Evolutionary conservation across 257 asterid species (phyloP).

Genomic region (Solanum infundibuliforme): DNA sequence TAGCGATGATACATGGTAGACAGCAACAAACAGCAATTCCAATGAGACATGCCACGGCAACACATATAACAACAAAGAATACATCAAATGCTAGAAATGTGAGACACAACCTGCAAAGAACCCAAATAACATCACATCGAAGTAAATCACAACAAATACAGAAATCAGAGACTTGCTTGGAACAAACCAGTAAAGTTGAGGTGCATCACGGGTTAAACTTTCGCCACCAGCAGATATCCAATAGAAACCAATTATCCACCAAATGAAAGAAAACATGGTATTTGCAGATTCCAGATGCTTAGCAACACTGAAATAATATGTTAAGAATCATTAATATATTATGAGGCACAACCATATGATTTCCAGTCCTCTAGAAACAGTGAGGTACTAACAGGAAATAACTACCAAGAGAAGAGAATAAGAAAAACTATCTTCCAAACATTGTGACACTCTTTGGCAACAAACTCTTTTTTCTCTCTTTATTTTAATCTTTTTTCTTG

Average conservation of each 20-base stretch:
- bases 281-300: constrained; percentile 89
- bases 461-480: background rate
- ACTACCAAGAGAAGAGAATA: background rate
- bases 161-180: background rate
- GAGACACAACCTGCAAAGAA: constrained; percentile 78
- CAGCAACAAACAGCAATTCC: constrained; percentile 99
- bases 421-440: background rate
- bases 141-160: background rate
- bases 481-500: background rate
- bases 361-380: background rate
- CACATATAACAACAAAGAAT: constrained; percentile 91
- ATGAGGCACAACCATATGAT: background rate
- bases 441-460: background rate
- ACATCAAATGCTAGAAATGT: constrained; percentile 95
- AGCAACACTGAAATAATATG: constrained; percentile 39
- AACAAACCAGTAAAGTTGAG: constrained; percentile 88
- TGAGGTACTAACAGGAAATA: background rate
- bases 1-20: constrained; percentile 89
- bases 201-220: constrained; percentile 50
- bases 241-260: constrained; percentile 98
- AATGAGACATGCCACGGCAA: constrained; percentile 85
- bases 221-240: constrained; percentile 90
- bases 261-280: constrained; percentile 93
- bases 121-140: background rate
- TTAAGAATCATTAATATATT: constrained; percentile 1